Percentiles rank a stretch among this genome's conserved stretches.
phyloP scores from a whole-genome alignment of 768 basidiomycete species.

The Boletus vermiculosoides region DNA sequence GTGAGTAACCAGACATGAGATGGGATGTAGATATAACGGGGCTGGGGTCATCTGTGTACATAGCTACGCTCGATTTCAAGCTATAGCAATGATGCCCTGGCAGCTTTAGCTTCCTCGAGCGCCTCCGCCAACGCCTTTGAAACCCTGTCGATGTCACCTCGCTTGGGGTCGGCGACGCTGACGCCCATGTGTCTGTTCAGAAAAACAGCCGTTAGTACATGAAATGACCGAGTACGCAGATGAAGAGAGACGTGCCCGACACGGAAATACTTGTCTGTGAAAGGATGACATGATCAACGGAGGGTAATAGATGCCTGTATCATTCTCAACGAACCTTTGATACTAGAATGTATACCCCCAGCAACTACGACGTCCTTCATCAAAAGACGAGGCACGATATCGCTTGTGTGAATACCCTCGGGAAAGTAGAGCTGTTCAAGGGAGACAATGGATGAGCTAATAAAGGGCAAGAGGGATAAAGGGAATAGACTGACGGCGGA shows the following conservation, averaged over 20 bases:
- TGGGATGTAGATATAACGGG: neutral
- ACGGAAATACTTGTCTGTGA: slow-evolving; percentile 83
- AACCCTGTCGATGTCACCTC: slow-evolving; percentile 77
- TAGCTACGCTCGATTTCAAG: neutral
- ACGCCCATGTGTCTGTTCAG: slow-evolving; percentile 80
- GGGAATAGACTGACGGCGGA: slow-evolving; percentile 57
- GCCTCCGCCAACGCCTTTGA: slow-evolving; percentile 62
- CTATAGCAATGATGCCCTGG: slow-evolving; percentile 9
- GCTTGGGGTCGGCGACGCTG: slow-evolving; percentile 64
- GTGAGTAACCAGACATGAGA: neutral
- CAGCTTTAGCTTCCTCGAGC: slow-evolving; percentile 37
- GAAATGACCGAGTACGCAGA: neutral
- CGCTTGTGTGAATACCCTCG: slow-evolving; percentile 69
- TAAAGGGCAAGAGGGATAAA: too few relatives aligned
- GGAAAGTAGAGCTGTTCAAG: slow-evolving; percentile 75
- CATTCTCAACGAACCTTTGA: slow-evolving; percentile 59
- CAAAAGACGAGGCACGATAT: slow-evolving; percentile 72
- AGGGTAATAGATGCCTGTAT: neutral
- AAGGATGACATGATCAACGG: slow-evolving; percentile 6
- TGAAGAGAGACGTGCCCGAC: slow-evolving; percentile 57
- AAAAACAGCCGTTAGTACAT: neutral
- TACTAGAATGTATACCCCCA: slow-evolving; percentile 79
- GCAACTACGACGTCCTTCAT: slow-evolving; percentile 79
- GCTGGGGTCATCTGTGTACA: neutral
- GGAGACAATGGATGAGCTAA: neutral